A percentile compares a stretch with the other conserved stretches of the same genome.
These are phyloP conservation scores for Suhomyces chickasaworum DNA, from an alignment of 1,139 yeast genomes.

Conservation along the genomic window DNA sequence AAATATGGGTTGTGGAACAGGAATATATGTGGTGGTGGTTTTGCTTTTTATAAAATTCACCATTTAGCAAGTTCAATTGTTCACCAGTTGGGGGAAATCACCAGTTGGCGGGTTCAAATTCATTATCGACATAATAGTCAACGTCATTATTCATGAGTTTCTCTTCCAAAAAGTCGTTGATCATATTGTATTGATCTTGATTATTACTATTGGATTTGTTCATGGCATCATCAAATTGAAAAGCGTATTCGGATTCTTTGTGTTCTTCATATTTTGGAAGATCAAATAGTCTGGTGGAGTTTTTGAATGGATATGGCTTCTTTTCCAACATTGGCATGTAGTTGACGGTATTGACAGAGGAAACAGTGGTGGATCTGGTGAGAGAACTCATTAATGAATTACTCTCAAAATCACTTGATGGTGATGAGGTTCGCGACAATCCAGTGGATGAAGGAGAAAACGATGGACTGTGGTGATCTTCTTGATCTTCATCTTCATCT, in stretches of 20 bases:
- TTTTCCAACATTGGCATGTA: slow-evolving; percentile 12
- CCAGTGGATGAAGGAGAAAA: slow-evolving; percentile 23
- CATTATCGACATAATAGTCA: slow-evolving; percentile 14
- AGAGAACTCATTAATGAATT: slow-evolving; percentile 42
- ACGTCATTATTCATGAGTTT: slow-evolving; percentile 26
- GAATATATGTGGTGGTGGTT: slow-evolving; percentile 3
- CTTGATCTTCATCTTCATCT: slow-evolving; percentile 28
- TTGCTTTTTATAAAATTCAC: slow-evolving; percentile 4
- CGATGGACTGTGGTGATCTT: slow-evolving; percentile 13
- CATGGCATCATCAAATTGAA: slow-evolving; percentile 21
- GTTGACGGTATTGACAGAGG: slow-evolving; percentile 22
- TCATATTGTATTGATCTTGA: slow-evolving; percentile 41
- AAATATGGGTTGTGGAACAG: slow-evolving; percentile 4
- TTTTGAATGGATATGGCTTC: slow-evolving; percentile 20
- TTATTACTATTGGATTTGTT: slow-evolving; percentile 9
- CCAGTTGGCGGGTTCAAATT: slow-evolving; percentile 11
- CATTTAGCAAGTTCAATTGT: slow-evolving; percentile 9
- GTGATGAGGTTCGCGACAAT: slow-evolving; percentile 45
- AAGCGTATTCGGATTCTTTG: slow-evolving; percentile 11
- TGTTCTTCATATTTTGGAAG: slow-evolving; percentile 21
- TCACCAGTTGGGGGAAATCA: too few species aligned
- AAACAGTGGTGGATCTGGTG: slow-evolving; percentile 49
- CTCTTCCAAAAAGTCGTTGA: slow-evolving; percentile 46
- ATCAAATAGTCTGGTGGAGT: slow-evolving; percentile 18
- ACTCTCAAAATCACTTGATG: slow-evolving; percentile 37